Conservation (phyloP, 2,329 filamentous ascomycete genomes). For the Myotisia sp. region DNA sequence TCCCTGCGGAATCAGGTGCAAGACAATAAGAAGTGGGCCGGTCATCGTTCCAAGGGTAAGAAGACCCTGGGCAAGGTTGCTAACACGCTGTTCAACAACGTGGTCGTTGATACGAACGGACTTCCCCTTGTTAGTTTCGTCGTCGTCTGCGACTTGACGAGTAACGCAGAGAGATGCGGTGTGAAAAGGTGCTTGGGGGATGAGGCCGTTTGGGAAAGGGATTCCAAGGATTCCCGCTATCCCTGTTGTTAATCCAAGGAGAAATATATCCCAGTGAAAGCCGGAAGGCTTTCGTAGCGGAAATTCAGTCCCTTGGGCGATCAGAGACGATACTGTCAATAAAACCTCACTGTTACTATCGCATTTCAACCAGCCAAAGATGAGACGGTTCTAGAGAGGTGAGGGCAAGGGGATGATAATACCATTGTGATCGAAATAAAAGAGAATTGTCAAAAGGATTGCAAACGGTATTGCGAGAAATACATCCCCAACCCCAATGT, state of each 20-base stretch:
- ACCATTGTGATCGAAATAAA: constrained; percentile 86
- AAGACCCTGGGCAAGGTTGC: constrained; percentile 63
- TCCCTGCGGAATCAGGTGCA: constrained; percentile 65
- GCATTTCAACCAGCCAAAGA: too few species aligned
- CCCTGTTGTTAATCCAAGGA: constrained; percentile 64
- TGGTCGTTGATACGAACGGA: constrained; percentile 47
- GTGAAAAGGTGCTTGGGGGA: constrained; percentile 72
- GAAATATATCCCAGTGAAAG: constrained; percentile 75
- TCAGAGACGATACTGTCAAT: constrained; percentile 57
- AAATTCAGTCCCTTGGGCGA: constrained; percentile 70
- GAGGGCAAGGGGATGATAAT: constrained; percentile 11
- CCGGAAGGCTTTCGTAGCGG: constrained; percentile 67
- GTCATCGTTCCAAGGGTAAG: constrained; percentile 68
- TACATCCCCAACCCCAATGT: constrained; percentile 55
- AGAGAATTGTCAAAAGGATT: constrained; percentile 65
- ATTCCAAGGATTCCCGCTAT: constrained; percentile 61
- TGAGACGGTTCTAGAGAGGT: neutral
- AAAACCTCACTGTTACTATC: neutral
- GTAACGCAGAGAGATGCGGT: constrained; percentile 66
- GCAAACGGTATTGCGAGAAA: constrained; percentile 84
- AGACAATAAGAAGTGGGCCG: constrained; percentile 55
- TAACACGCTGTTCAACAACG: constrained; percentile 57
- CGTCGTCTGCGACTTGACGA: constrained; percentile 37
- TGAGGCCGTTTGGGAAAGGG: constrained; percentile 69
- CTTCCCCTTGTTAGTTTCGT: constrained; percentile 47